Percentiles rank a stretch among this genome's conserved stretches.
Conservation (phyloP, 768 basidiomycete genomes). For the Kwoniella botswanensis region DNA sequence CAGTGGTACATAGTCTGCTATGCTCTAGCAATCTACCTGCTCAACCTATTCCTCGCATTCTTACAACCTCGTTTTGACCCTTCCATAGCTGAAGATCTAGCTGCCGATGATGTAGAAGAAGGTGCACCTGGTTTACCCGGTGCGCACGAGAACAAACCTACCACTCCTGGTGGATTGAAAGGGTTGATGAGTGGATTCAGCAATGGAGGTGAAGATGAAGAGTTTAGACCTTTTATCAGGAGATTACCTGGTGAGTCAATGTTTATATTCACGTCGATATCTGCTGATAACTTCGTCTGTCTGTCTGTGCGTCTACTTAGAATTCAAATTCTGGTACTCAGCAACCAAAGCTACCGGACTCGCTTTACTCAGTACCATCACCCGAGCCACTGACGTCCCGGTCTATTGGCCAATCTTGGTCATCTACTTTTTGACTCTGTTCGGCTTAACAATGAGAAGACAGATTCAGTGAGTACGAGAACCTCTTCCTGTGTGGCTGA, state of each 20-base stretch:
- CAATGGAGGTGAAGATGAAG: slow-evolving; percentile 72
- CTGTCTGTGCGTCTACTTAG: slow-evolving; percentile 25
- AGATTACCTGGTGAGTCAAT: slow-evolving; percentile 68
- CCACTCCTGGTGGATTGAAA: slow-evolving; percentile 38
- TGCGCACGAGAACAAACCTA: slow-evolving; percentile 32
- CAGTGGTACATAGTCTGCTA: slow-evolving; percentile 61
- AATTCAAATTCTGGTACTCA: slow-evolving; percentile 72
- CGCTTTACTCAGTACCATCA: slow-evolving; percentile 78
- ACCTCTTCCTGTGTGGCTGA: too few species aligned
- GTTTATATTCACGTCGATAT: background rate
- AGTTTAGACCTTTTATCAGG: slow-evolving; percentile 95
- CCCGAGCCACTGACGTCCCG: slow-evolving; percentile 87
- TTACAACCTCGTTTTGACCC: slow-evolving; percentile 98
- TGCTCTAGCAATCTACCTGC: slow-evolving; percentile 90
- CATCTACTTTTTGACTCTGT: slow-evolving; percentile 94
- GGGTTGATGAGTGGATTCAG: slow-evolving; percentile 55
- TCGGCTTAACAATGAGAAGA: slow-evolving; percentile 90
- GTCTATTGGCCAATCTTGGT: slow-evolving; percentile 99
- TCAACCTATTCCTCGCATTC: slow-evolving; percentile 96
- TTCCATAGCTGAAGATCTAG: slow-evolving; percentile 86
- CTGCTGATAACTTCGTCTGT: too few species aligned
- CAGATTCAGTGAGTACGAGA: slow-evolving; percentile 81
- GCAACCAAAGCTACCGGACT: slow-evolving; percentile 86
- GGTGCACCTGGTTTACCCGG: slow-evolving; percentile 68
- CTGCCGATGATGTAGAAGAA: slow-evolving; percentile 94